Evolutionary conservation across 306 rosid genomes (phyloP).

Genomic region (Vigna trinervia): DNA sequence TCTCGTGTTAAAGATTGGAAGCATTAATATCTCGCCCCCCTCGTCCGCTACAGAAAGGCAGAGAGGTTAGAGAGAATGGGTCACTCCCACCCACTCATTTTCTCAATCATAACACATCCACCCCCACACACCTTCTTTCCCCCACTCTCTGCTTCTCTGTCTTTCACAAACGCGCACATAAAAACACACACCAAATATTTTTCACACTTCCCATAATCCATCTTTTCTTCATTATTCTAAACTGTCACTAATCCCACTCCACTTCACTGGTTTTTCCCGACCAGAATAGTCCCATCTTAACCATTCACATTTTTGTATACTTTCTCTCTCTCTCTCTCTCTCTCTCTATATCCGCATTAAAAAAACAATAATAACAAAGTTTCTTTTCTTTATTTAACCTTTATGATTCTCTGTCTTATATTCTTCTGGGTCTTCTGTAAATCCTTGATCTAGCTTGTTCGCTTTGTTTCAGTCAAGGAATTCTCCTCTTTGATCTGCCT

Average conservation of each 20-base stretch:
- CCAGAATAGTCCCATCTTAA: slow-evolving; percentile 92
- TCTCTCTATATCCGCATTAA: background rate
- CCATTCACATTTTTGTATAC: slow-evolving; percentile 69
- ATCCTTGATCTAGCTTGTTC: slow-evolving; percentile 47
- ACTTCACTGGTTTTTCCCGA: slow-evolving; percentile 73
- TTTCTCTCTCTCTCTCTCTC: background rate
- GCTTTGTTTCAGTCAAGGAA: slow-evolving; percentile 44
- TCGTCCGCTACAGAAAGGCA: slow-evolving; percentile 87
- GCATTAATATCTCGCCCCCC: slow-evolving; percentile 92
- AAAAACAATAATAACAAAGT: slow-evolving; percentile 12
- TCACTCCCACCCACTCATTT: slow-evolving; percentile 98
- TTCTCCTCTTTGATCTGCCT: slow-evolving; percentile 53
- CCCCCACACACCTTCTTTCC: background rate
- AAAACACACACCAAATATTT: slow-evolving; percentile 1
- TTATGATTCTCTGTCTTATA: slow-evolving; percentile 38
- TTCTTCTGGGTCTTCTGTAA: slow-evolving; percentile 41
- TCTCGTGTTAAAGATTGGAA: slow-evolving; percentile 55
- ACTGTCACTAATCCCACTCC: slow-evolving; percentile 51
- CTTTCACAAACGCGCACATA: slow-evolving; percentile 45
- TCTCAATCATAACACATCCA: slow-evolving; percentile 73
- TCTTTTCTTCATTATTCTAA: slow-evolving; percentile 53
- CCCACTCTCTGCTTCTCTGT: slow-evolving; percentile 49
- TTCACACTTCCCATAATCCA: slow-evolving; percentile 53
- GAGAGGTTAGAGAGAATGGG: slow-evolving; percentile 61
- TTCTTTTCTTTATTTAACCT: slow-evolving; percentile 18